Conservation (phyloP, 495 filamentous ascomycete species). For the Cladorrhinum samala region DNA sequence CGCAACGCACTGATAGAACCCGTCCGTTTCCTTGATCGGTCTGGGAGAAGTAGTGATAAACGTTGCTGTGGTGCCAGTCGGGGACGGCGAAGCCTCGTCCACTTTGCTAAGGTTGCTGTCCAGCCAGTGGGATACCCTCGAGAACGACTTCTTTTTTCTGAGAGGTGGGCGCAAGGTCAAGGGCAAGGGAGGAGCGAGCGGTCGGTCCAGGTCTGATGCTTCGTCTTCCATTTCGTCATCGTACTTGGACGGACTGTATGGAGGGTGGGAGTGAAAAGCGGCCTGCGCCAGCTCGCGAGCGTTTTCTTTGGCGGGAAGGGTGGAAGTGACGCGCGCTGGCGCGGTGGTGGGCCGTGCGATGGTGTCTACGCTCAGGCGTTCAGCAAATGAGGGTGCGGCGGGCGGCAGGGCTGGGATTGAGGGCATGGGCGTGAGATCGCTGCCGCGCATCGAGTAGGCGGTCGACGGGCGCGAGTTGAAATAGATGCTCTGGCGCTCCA, state of each 20-base stretch:
- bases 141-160: conserved; percentile 54
- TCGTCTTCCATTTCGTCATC: background rate
- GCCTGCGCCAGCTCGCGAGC: conserved; percentile 14
- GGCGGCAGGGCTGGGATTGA: conserved; percentile 41
- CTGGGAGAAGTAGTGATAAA: conserved; percentile 43
- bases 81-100: background rate
- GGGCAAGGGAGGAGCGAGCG: conserved; percentile 47
- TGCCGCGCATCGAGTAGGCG: conserved; percentile 15
- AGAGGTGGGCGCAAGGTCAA: conserved; percentile 44
- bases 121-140: conserved; percentile 51
- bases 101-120: conserved; percentile 24
- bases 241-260: background rate
- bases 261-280: conserved; percentile 18
- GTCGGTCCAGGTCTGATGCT: conserved; percentile 22
- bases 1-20: conserved; percentile 49
- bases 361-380: conserved; percentile 37
- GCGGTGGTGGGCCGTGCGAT: conserved; percentile 35
- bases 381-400: conserved; percentile 44
- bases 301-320: conserved; percentile 8
- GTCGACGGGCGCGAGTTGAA: conserved; percentile 44
- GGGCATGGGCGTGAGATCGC: conserved; percentile 34
- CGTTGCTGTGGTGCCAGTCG: background rate
- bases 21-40: conserved; percentile 41
- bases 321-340: conserved; percentile 15
- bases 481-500: conserved; percentile 49